Conservation (phyloP, 352 stramenopile genomes). For the Globisporangium nodosum region DNA sequence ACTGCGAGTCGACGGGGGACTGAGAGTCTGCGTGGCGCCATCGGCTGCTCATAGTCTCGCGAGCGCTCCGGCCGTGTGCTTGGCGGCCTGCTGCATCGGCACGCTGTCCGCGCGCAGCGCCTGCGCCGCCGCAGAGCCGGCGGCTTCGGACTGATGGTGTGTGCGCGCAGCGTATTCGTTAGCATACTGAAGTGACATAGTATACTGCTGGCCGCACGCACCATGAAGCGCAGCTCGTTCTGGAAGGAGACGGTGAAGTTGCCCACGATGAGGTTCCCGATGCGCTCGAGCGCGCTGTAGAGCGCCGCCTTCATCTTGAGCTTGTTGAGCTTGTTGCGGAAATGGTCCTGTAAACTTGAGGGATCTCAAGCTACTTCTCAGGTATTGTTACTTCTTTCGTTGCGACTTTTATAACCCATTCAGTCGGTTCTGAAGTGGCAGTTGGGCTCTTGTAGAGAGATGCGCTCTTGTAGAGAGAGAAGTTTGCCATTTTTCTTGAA, state of each 20-base stretch:
- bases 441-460: not conserved
- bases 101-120: conserved; percentile 65
- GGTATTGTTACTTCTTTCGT: too few relatives aligned
- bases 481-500: conserved; percentile 1
- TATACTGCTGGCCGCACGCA: conserved; percentile 11
- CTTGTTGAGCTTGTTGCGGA: not conserved
- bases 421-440: not conserved
- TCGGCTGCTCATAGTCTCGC: conserved; percentile 35
- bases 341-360: conserved; percentile 3
- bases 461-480: conserved; percentile 7
- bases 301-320: conserved; percentile 58
- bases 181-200: not conserved
- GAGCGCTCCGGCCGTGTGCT: conserved; percentile 65
- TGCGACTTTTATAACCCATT: too few relatives aligned
- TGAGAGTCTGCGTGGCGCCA: not conserved
- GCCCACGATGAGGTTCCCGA: conserved; percentile 70
- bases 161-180: not conserved
- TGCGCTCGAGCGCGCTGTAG: conserved; percentile 46
- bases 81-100: conserved; percentile 65
- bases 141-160: conserved; percentile 44
- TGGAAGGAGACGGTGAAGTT: conserved; percentile 83
- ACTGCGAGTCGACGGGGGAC: too few relatives aligned
- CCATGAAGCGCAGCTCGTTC: conserved; percentile 86
- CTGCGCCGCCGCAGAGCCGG: conserved; percentile 47
- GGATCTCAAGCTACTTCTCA: too few relatives aligned